phyloP scores from a whole-genome alignment of 371 early-diverging fungal species.

The Capillidium rhysosporum region DNA sequence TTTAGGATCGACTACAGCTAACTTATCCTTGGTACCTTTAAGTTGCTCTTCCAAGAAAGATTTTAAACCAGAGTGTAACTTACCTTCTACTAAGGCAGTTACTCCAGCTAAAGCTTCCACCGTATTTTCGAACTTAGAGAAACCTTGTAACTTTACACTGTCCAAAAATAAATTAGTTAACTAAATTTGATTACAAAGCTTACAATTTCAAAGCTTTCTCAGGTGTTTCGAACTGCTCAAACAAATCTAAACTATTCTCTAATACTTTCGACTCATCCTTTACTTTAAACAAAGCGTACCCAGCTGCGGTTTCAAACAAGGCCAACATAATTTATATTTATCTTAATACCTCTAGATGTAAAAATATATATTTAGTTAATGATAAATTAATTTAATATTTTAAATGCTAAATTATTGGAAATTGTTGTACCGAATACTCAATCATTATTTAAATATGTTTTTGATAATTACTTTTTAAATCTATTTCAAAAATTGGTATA shows the following conservation, averaged over 20 bases:
- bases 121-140: constrained; percentile 93
- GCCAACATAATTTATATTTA: constrained; percentile 36
- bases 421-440: too few species aligned
- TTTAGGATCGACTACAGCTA: constrained; percentile 85
- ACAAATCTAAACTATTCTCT: constrained; percentile 45
- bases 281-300: constrained; percentile 74
- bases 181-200: constrained; percentile 8
- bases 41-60: constrained; percentile 69
- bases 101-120: constrained; percentile 87
- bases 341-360: too few species aligned
- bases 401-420: too few species aligned
- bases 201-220: constrained; percentile 61
- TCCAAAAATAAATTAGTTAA: background rate
- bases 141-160: constrained; percentile 81
- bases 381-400: too few species aligned
- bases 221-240: constrained; percentile 54
- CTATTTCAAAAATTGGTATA: too few species aligned
- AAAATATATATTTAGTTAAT: too few species aligned
- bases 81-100: constrained; percentile 87
- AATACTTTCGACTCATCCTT: constrained; percentile 53
- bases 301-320: constrained; percentile 73
- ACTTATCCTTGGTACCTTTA: constrained; percentile 68
- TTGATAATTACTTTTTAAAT: too few species aligned
- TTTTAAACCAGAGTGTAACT: constrained; percentile 75
- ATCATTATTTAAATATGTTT: too few species aligned